These are phyloP conservation scores for Dendrocalamus latiflorus DNA, from an alignment of 202 grass and related monocot genomes.

Conservation along the genomic window DNA sequence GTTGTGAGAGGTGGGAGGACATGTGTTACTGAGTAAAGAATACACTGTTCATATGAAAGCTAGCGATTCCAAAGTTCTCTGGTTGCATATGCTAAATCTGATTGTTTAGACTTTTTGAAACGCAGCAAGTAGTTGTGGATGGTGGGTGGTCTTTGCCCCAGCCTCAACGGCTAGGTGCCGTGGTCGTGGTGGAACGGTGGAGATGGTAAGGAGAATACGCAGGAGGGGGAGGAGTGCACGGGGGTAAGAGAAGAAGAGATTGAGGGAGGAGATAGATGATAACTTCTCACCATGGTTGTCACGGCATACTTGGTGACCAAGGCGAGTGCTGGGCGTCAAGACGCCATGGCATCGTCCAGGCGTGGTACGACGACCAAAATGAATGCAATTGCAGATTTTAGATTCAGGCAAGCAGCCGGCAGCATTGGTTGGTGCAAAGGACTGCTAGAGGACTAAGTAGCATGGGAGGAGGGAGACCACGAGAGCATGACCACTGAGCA, in stretches of 20 bases:
- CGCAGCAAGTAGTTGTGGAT: background rate
- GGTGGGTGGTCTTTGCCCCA: background rate
- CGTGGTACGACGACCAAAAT: no score
- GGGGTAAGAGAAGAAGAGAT: background rate
- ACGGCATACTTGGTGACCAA: no score
- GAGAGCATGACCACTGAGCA: no score
- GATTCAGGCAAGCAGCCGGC: no score
- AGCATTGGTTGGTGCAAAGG: no score
- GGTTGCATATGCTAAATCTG: background rate
- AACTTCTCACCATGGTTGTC: background rate
- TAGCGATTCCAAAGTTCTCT: background rate
- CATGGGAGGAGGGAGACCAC: no score
- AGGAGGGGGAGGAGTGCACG: background rate
- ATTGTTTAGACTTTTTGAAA: background rate
- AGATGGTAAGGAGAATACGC: background rate
- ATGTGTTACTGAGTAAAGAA: background rate
- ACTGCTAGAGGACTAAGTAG: no score
- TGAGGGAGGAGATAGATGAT: background rate
- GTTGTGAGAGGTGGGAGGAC: background rate
- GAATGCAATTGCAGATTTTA: no score
- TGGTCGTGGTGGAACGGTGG: background rate
- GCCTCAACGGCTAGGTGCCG: background rate
- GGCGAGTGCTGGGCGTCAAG: no score
- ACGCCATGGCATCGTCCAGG: no score
- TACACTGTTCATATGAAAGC: background rate